Conservation (phyloP, 306 rosid species). For the Inga laurina region DNA sequence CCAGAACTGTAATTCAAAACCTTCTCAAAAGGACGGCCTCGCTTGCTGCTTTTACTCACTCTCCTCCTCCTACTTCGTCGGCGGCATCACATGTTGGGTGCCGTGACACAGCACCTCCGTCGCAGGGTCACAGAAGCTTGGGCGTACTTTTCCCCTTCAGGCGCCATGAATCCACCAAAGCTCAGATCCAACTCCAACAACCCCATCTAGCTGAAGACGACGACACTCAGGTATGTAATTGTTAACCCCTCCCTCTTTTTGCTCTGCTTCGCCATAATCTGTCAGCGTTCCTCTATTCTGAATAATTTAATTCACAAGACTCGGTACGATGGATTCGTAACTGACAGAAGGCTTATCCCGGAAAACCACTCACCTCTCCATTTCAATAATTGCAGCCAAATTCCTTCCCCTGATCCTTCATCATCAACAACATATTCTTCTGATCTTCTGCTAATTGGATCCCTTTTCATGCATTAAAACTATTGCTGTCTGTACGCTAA, state of each 20-base stretch:
- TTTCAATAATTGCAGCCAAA: neutral
- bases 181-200: constrained; percentile 37
- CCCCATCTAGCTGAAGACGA: constrained; percentile 12
- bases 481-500: neutral
- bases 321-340: neutral
- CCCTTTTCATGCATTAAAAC: neutral
- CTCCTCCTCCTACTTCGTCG: neutral
- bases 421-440: neutral
- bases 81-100: neutral
- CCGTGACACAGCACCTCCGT: neutral
- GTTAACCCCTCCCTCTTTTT: neutral
- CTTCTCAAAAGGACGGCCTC: neutral
- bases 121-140: neutral
- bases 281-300: neutral
- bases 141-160: neutral
- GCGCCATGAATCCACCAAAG: constrained; percentile 46
- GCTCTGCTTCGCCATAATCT: neutral
- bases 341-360: neutral
- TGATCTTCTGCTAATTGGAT: neutral
- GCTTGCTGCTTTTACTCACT: neutral
- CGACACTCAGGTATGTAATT: constrained; percentile 34
- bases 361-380: neutral
- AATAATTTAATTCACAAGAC: neutral
- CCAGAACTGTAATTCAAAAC: constrained; percentile 18
- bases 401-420: neutral